These are phyloP conservation scores for Nicotiana knightiana DNA, from an alignment of 257 asterid species.

Conservation along the genomic window DNA sequence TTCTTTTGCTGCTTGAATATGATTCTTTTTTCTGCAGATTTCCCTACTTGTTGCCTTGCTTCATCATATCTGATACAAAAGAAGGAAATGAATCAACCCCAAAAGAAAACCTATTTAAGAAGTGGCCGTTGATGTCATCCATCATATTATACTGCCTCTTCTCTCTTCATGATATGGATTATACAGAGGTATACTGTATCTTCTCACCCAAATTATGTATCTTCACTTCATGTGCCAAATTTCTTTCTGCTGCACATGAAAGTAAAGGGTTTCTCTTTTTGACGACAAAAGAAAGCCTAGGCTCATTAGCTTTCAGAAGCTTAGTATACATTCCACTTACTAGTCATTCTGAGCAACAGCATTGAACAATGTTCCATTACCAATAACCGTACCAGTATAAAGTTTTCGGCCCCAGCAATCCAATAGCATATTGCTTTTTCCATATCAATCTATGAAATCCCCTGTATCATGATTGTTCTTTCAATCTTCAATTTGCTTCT, in stretches of 20 bases:
- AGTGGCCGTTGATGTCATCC: constrained; percentile 18
- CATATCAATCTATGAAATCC: not conserved
- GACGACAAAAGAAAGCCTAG: not conserved
- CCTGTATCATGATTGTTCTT: not conserved
- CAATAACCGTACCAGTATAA: not conserved
- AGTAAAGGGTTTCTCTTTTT: not conserved
- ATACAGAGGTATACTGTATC: constrained; percentile 6
- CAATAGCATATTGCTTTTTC: not conserved
- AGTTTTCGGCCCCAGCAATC: not conserved
- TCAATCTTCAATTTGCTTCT: not conserved
- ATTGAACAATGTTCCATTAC: not conserved
- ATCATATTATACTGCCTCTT: constrained; percentile 17
- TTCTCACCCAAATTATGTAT: not conserved
- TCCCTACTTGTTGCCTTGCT: constrained; percentile 15
- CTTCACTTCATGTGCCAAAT: not conserved
- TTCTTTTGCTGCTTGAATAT: not conserved
- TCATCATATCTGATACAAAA: not conserved
- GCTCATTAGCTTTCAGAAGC: not conserved
- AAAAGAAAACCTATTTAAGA: constrained; percentile 6
- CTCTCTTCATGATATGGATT: constrained; percentile 25
- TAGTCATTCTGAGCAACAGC: not conserved
- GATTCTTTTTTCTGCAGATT: constrained; percentile 8
- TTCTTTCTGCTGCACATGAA: not conserved
- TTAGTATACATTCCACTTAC: not conserved
- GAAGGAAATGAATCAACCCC: not conserved